Evolutionary conservation across 2,329 filamentous ascomycete genomes (phyloP), one percentile per base, ranked within the genome.

Genomic region (Dothistroma septosporum): DNA sequence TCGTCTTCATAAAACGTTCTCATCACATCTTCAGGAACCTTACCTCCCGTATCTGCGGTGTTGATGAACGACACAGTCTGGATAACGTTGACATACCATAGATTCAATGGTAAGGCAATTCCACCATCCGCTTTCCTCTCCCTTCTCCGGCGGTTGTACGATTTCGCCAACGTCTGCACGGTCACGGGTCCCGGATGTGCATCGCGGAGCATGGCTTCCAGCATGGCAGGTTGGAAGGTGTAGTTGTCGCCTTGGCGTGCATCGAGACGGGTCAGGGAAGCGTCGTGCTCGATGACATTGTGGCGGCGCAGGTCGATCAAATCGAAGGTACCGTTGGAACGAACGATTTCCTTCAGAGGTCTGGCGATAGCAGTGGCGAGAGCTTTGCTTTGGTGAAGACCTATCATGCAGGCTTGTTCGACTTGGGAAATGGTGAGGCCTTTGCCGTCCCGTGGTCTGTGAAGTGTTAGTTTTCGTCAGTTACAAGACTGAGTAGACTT

Each of bases 201-300:
- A 53, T 74, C 70, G 24, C 65, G 65, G 41, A 73, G 58, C 60
- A 74, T 68, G 14, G 65, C 70, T 53, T 73, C 62, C 33, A 74
- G 62, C 70, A 74, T 72, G 11, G 63, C 64, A 4, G 68, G 71
- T 58, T 74, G 71, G 58, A 75, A 67, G 22, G 65, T 72, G 63
- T 71, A 74, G 50, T 75, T 74, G 58, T 74, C 71, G 16, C 72
- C 72, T 35, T 74, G 72, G 14, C 67, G 69, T 50, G 70, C 69
- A 55, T 75, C 73, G 7, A 74, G 67, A 14, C 73, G 67, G 2
- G 72, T 73, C 57, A 75, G 68, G 28, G 72, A 74, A 7, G 67
- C 66, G 56, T 75, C 73, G 63, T 75, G 73, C 63, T 75, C 73
- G 48, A 75, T 66, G 6, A 73, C 66, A 53, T 72, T 70, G 63